Evolutionary conservation across 768 basidiomycete species (phyloP).

Genomic region (Tephrocybe sp.): DNA sequence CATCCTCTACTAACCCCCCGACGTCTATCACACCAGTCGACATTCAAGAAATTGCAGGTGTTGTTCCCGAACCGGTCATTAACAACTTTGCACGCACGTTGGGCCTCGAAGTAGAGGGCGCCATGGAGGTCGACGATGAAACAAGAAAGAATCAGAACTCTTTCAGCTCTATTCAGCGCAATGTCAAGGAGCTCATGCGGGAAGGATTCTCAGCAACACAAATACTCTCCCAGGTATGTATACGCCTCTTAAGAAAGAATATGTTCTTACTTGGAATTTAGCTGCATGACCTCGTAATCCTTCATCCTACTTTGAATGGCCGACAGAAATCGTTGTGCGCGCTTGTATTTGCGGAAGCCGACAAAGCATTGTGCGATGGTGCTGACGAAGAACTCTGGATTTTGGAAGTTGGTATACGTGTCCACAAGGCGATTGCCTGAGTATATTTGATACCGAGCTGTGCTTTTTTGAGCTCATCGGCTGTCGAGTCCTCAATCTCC

Average conservation of each 20-base stretch:
- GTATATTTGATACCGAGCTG: slow-evolving; percentile 95
- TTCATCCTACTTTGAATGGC: slow-evolving; percentile 77
- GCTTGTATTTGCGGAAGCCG: slow-evolving; percentile 87
- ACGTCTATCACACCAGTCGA: slow-evolving; percentile 71
- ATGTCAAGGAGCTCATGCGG: slow-evolving; percentile 74
- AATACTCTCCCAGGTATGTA: slow-evolving; percentile 77
- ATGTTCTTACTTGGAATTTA: slow-evolving; percentile 28
- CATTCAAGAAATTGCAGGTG: slow-evolving; percentile 96
- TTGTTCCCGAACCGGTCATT: slow-evolving; percentile 78
- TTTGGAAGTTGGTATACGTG: slow-evolving; percentile 78
- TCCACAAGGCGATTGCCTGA: slow-evolving; percentile 61
- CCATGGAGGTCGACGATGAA: slow-evolving; percentile 51
- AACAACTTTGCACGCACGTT: slow-evolving; percentile 64
- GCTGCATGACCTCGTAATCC: slow-evolving; percentile 88
- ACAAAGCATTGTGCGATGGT: slow-evolving; percentile 94
- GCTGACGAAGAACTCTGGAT: slow-evolving; percentile 97
- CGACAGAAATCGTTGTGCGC: slow-evolving; percentile 80
- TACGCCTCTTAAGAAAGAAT: slow-evolving; percentile 10
- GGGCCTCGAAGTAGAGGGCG: slow-evolving; percentile 62
- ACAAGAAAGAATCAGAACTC: slow-evolving; percentile 29
- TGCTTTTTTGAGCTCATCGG: slow-evolving; percentile 94
- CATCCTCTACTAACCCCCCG: slow-evolving; percentile 69
- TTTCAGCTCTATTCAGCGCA: slow-evolving; percentile 62
- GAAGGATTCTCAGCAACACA: slow-evolving; percentile 94
- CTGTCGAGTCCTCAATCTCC: slow-evolving; percentile 92